Evolutionary conservation across 306 rosid species (phyloP).

Genomic region (Lotus japonicus): DNA sequence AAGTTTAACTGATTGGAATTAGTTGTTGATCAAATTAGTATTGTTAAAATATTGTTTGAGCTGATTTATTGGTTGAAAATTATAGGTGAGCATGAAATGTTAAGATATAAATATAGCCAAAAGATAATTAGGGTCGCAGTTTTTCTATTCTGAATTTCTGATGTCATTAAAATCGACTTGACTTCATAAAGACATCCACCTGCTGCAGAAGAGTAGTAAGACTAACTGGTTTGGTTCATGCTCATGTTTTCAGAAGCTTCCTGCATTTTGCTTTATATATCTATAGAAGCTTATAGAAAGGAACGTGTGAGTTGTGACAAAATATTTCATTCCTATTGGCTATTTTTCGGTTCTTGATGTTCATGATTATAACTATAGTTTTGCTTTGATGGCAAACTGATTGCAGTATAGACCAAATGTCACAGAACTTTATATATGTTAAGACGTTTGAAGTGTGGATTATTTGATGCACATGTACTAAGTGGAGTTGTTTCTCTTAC

Average conservation of each 20-base stretch:
- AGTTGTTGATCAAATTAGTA: neutral
- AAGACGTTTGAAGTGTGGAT: neutral
- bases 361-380: neutral
- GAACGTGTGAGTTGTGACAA: neutral
- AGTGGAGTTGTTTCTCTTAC: slow-evolving; percentile 27
- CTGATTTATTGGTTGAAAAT: neutral
- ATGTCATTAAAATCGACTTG: neutral
- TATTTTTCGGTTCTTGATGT: neutral
- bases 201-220: too few species aligned
- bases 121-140: neutral
- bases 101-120: neutral
- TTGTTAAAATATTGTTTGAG: slow-evolving; percentile 5
- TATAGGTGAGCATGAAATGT: neutral
- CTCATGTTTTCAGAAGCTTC: too few species aligned
- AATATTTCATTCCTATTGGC: neutral
- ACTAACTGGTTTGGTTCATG: too few species aligned
- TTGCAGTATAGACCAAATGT: neutral
- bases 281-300: neutral
- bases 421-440: neutral
- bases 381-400: slow-evolving; percentile 5
- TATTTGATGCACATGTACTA: slow-evolving; percentile 2
- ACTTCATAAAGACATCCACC: too few species aligned
- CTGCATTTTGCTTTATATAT: too few species aligned
- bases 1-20: slow-evolving; percentile 5
- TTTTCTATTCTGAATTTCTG: neutral